Evolutionary conservation across 305 asterid species (phyloP).

Genomic region (Fraxinus sp.): DNA sequence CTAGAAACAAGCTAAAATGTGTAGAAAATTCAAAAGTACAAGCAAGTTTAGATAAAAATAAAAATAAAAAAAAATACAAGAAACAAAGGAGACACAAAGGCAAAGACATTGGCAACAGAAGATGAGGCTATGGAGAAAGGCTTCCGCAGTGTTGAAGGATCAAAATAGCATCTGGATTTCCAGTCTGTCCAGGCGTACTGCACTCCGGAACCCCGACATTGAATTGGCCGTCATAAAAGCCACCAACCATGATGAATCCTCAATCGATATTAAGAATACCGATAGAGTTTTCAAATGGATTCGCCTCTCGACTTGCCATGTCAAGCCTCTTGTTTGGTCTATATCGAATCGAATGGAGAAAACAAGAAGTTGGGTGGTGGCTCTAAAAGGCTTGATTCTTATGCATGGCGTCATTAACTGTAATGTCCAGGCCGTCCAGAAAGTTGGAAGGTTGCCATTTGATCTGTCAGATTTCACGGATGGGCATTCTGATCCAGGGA

Average conservation of each 20-base stretch:
- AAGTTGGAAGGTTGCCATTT: slow-evolving; percentile 70
- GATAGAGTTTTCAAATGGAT: slow-evolving; percentile 62
- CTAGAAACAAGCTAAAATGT: slow-evolving; percentile 2
- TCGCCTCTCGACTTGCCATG: slow-evolving; percentile 53
- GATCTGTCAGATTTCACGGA: slow-evolving; percentile 66
- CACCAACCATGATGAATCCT: slow-evolving; percentile 59
- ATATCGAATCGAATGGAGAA: slow-evolving; percentile 53
- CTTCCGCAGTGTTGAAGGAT: slow-evolving; percentile 61
- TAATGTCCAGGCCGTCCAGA: slow-evolving; percentile 32
- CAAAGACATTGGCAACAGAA: slow-evolving; percentile 13
- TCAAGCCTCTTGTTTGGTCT: slow-evolving; percentile 63
- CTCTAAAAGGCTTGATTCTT: slow-evolving; percentile 61
- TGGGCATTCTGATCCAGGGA: slow-evolving; percentile 27
- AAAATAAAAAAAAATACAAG: neutral
- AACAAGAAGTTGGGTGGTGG: slow-evolving; percentile 63
- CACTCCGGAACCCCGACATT: slow-evolving; percentile 71
- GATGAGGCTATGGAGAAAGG: slow-evolving; percentile 83
- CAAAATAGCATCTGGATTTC: slow-evolving; percentile 65
- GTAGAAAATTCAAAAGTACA: neutral
- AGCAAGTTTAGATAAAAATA: neutral
- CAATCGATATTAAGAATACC: slow-evolving; percentile 40
- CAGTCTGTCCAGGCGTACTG: slow-evolving; percentile 42
- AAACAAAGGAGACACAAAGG: neutral
- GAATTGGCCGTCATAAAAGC: slow-evolving; percentile 74
- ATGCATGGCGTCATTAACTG: slow-evolving; percentile 56